Evolutionary conservation across 305 asterid genomes (phyloP).

Genomic region (Plantago rigida): DNA sequence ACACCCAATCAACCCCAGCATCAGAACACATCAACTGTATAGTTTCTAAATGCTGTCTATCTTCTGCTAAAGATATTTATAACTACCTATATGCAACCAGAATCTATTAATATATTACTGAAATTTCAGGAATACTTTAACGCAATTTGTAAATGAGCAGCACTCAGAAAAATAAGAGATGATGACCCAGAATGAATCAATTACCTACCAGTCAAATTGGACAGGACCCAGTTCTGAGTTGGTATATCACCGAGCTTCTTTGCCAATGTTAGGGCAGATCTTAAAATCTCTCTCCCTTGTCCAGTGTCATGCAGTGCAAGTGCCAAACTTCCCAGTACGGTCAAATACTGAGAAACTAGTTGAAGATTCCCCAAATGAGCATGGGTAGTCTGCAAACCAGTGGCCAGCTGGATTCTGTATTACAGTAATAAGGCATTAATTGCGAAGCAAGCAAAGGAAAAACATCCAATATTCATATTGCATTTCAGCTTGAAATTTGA

Average conservation of each 20-base stretch:
- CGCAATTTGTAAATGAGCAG: conserved; percentile 3
- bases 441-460: conserved; percentile 7
- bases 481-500: too few species aligned
- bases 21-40: too few species aligned
- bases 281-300: conserved; percentile 91
- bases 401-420: conserved; percentile 70
- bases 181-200: conserved; percentile 11
- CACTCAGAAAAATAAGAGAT: conserved; percentile 6
- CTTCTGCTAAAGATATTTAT: too few species aligned
- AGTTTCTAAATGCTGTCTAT: too few species aligned
- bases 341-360: conserved; percentile 92
- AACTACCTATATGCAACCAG: too few species aligned
- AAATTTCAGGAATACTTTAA: too few species aligned
- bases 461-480: not conserved
- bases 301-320: conserved; percentile 84
- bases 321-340: conserved; percentile 78
- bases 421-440: conserved; percentile 16
- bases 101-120: too few species aligned
- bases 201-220: conserved; percentile 54
- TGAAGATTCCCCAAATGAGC: conserved; percentile 80
- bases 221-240: conserved; percentile 86
- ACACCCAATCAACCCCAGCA: too few species aligned
- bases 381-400: conserved; percentile 91
- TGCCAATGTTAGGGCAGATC: conserved; percentile 86
- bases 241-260: conserved; percentile 85